Evolutionary conservation across 2,329 filamentous ascomycete genomes (phyloP).

Genomic region (Pseudogymnoascus sp.): DNA sequence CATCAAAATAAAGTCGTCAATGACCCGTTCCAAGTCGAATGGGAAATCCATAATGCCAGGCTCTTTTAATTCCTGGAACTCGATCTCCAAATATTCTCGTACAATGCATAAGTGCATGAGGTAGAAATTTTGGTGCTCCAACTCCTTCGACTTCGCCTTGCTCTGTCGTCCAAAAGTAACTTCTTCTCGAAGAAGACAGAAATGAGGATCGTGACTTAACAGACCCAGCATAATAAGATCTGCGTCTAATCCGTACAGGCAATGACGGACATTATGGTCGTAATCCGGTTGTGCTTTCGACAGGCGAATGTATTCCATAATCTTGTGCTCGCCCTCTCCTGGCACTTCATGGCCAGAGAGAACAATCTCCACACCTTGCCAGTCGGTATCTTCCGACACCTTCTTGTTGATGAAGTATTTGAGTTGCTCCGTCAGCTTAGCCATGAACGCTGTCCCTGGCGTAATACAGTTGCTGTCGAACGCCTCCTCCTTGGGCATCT

Average conservation of each 20-base stretch:
- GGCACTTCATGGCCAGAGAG: slow-evolving; percentile 96
- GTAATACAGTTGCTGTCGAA: slow-evolving; percentile 99
- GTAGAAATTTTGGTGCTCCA: slow-evolving; percentile 98
- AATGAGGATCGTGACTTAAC: slow-evolving; percentile 95
- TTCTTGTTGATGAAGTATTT: slow-evolving; percentile 99
- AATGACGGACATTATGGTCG: slow-evolving; percentile 88
- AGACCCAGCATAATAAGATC: slow-evolving; percentile 98
- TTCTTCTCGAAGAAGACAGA: slow-evolving; percentile 92
- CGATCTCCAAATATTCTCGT: slow-evolving; percentile 89
- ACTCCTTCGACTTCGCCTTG: slow-evolving; percentile 79
- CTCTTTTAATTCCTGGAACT: slow-evolving; percentile 86
- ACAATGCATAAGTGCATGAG: slow-evolving; percentile 96
- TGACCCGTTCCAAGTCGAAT: slow-evolving; percentile 91
- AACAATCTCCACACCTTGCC: slow-evolving; percentile 94
- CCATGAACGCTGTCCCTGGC: slow-evolving; percentile 96
- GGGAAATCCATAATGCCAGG: slow-evolving; percentile 63
- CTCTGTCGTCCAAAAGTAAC: slow-evolving; percentile 90
- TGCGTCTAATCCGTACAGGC: slow-evolving; percentile 92
- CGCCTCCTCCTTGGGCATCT: slow-evolving; percentile 88
- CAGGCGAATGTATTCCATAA: slow-evolving; percentile 99
- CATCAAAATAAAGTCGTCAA: slow-evolving; percentile 99
- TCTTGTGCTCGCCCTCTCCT: slow-evolving; percentile 97
- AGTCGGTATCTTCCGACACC: slow-evolving; percentile 90
- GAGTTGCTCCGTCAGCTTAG: slow-evolving; percentile 83
- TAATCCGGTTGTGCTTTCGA: slow-evolving; percentile 93